A percentile compares a stretch with the other conserved stretches of the same genome.
These are phyloP conservation scores for Fusarium nodosum DNA, from an alignment of 2,329 filamentous ascomycete genomes.

Conservation along the genomic window DNA sequence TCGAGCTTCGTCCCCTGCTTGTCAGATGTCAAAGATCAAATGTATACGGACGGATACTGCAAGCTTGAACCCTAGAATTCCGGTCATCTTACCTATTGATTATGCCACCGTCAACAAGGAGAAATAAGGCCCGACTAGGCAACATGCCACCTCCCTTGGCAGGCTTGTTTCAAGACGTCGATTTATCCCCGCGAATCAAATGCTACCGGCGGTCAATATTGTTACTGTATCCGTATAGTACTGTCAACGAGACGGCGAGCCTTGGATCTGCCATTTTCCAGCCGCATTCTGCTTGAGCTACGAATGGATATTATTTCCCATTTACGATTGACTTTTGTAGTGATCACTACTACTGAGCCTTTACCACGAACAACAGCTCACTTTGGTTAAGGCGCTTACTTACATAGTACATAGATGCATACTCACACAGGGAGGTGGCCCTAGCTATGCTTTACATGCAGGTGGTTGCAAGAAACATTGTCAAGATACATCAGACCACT, in stretches of 20 bases:
- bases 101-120: conserved; percentile 17
- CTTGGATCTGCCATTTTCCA: conserved; percentile 5
- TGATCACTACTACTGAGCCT: conserved; percentile 6
- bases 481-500: conserved; percentile 37
- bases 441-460: conserved; percentile 17
- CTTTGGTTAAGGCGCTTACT: neutral
- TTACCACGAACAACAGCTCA: neutral
- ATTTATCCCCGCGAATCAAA: conserved; percentile 36
- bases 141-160: conserved; percentile 37
- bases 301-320: conserved; percentile 2
- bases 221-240: neutral
- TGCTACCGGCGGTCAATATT: conserved; percentile 12
- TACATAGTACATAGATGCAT: neutral
- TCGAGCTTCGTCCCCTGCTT: conserved; percentile 34
- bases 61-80: conserved; percentile 14
- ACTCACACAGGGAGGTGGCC: conserved; percentile 24
- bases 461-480: conserved; percentile 27
- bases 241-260: neutral
- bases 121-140: conserved; percentile 47
- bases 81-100: conserved; percentile 30
- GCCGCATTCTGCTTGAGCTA: conserved; percentile 3
- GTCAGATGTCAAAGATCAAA: conserved; percentile 38
- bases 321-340: conserved; percentile 21
- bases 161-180: conserved; percentile 11
- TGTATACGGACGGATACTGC: conserved; percentile 15